Conservation (phyloP, 202 grass and related monocot genomes). For the Zizania palustris region DNA sequence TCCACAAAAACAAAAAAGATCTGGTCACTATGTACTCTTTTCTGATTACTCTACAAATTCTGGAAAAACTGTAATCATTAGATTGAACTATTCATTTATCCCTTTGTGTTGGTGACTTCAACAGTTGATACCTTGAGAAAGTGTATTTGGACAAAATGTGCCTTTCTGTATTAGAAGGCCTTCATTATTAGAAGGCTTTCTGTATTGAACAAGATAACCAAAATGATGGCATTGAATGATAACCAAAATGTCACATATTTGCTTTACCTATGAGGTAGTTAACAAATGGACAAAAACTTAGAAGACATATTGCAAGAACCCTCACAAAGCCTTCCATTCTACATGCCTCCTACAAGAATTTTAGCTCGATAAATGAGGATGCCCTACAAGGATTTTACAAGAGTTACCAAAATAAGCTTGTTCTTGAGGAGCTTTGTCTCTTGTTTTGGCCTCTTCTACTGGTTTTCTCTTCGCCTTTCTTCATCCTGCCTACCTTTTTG, state of each 20-base stretch:
- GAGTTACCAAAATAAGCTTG: slow-evolving; percentile 49
- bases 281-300: slow-evolving; percentile 37
- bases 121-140: slow-evolving; percentile 1
- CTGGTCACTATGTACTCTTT: neutral
- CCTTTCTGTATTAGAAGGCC: neutral
- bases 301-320: slow-evolving; percentile 21
- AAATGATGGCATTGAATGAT: slow-evolving; percentile 22
- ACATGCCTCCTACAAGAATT: slow-evolving; percentile 21
- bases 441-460: slow-evolving; percentile 39
- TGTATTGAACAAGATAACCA: slow-evolving; percentile 24
- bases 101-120: neutral
- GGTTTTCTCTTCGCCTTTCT: slow-evolving; percentile 45
- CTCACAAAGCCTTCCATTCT: slow-evolving; percentile 23
- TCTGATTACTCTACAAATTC: slow-evolving; percentile 2
- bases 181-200: no score
- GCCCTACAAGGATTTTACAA: slow-evolving; percentile 39
- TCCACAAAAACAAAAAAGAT: neutral
- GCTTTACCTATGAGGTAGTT: slow-evolving; percentile 29
- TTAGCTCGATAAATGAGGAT: slow-evolving; percentile 31
- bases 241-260: slow-evolving; percentile 20
- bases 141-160: slow-evolving; percentile 12
- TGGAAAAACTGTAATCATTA: slow-evolving; percentile 18
- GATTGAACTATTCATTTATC: neutral
- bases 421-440: slow-evolving; percentile 47
- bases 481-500: slow-evolving; percentile 48